Evolutionary conservation across 2,329 filamentous ascomycete genomes (phyloP).

Genomic region (Aspergillus caelatus): DNA sequence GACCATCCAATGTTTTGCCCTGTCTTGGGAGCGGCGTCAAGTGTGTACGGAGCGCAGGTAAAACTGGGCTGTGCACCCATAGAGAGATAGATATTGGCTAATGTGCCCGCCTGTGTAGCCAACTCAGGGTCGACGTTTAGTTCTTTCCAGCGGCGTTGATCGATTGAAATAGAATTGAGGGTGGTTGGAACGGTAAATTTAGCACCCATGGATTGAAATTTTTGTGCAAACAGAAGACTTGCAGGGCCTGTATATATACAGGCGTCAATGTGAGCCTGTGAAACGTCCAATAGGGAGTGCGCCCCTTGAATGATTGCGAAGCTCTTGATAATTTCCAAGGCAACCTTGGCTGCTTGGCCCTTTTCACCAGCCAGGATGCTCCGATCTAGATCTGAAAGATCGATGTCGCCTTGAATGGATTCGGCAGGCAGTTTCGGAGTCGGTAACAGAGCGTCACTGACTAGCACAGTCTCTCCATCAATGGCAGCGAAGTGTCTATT

Average conservation of each 20-base stretch:
- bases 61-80: constrained; percentile 49
- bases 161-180: constrained; percentile 49
- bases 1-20: constrained; percentile 50
- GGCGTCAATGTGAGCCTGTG: constrained; percentile 48
- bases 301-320: constrained; percentile 42
- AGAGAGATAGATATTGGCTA: constrained; percentile 42
- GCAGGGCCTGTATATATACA: constrained; percentile 49
- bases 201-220: constrained; percentile 36
- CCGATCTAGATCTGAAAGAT: constrained; percentile 26
- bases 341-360: constrained; percentile 38
- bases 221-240: constrained; percentile 41
- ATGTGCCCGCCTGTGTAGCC: constrained; percentile 32
- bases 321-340: constrained; percentile 43
- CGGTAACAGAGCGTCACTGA: not conserved
- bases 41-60: constrained; percentile 50
- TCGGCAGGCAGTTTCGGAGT: not conserved
- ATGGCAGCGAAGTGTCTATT: constrained; percentile 10
- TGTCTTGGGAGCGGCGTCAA: constrained; percentile 35
- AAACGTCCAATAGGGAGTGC: constrained; percentile 38
- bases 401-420: constrained; percentile 10
- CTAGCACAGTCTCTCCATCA: not conserved
- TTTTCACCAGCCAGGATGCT: constrained; percentile 32
- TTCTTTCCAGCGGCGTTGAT: constrained; percentile 44
- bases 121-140: constrained; percentile 38
- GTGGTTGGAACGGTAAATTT: constrained; percentile 45